A percentile compares a stretch with the other conserved stretches of the same genome.
Conservation (phyloP, 108 stramenopile species). For the Fistulifera pelliculosa region DNA sequence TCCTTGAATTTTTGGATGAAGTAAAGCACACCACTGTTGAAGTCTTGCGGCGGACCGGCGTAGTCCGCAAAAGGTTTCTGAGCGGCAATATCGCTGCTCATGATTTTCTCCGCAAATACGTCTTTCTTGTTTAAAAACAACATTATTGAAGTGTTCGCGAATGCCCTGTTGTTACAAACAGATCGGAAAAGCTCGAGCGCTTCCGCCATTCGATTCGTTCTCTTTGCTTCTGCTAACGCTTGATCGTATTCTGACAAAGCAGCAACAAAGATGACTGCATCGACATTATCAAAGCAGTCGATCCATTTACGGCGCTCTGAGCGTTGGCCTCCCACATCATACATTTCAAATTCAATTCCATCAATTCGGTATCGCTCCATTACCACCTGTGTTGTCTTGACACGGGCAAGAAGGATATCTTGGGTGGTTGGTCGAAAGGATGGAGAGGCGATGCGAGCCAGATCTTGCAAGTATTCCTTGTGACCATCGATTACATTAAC, state of each 20-base stretch:
- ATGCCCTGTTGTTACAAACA: constrained; percentile 92
- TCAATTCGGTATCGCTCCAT: constrained; percentile 84
- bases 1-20: constrained; percentile 93
- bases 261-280: constrained; percentile 98
- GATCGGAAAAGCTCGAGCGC: constrained; percentile 92
- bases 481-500: constrained; percentile 83
- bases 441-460: constrained; percentile 65
- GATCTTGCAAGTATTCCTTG: constrained; percentile 78
- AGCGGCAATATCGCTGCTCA: constrained; percentile 68
- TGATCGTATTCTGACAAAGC: constrained; percentile 96
- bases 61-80: constrained; percentile 81
- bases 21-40: constrained; percentile 84
- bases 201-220: constrained; percentile 96
- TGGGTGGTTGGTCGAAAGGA: constrained; percentile 82
- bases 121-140: constrained; percentile 96
- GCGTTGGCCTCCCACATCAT: constrained; percentile 88
- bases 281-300: constrained; percentile 92
- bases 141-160: constrained; percentile 87
- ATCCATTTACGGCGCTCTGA: constrained; percentile 91
- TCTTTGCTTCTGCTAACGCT: constrained; percentile 87
- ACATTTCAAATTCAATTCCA: constrained; percentile 91
- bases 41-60: constrained; percentile 69
- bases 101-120: constrained; percentile 94
- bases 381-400: constrained; percentile 93
- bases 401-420: constrained; percentile 92